Percentiles rank a stretch among this genome's conserved stretches.
These are phyloP conservation scores for Barnettozyma siamensis DNA, from an alignment of 805 yeast species.

Conservation along the genomic window DNA sequence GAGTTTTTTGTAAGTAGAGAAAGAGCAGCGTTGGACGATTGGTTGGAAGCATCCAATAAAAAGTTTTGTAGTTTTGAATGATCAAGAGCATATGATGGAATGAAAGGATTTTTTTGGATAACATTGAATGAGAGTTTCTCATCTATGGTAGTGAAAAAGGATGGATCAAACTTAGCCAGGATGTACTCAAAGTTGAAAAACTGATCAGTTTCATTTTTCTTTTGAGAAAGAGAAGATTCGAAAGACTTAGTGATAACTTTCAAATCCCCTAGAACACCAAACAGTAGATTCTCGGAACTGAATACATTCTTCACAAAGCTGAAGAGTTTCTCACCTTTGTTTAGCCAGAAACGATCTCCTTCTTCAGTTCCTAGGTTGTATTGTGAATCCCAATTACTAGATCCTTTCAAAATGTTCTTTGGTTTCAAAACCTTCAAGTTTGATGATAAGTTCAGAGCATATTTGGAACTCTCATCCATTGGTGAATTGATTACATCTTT, in stretches of 20 bases:
- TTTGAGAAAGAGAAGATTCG: neutral
- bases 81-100: conserved; percentile 28
- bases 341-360: conserved; percentile 38
- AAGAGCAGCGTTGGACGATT: conserved; percentile 28
- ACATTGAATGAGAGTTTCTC: conserved; percentile 3
- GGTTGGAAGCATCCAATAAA: conserved; percentile 21
- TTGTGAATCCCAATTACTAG: conserved; percentile 25
- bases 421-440: conserved; percentile 27
- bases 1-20: conserved; percentile 29
- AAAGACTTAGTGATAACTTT: conserved; percentile 1
- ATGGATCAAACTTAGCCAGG: conserved; percentile 10
- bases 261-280: conserved; percentile 30
- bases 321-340: conserved; percentile 32
- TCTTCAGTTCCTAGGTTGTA: conserved; percentile 23
- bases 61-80: conserved; percentile 23
- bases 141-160: neutral
- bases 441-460: conserved; percentile 36
- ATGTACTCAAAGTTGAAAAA: conserved; percentile 41
- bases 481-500: conserved; percentile 33
- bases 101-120: conserved; percentile 29
- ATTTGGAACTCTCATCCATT: conserved; percentile 42
- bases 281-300: conserved; percentile 27
- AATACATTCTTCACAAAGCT: conserved; percentile 28
- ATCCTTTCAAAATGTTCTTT: conserved; percentile 40
- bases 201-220: conserved; percentile 26